Base-by-base conservation (phyloP, 805 yeast species). In the Kazachstania taianensis region DNA sequence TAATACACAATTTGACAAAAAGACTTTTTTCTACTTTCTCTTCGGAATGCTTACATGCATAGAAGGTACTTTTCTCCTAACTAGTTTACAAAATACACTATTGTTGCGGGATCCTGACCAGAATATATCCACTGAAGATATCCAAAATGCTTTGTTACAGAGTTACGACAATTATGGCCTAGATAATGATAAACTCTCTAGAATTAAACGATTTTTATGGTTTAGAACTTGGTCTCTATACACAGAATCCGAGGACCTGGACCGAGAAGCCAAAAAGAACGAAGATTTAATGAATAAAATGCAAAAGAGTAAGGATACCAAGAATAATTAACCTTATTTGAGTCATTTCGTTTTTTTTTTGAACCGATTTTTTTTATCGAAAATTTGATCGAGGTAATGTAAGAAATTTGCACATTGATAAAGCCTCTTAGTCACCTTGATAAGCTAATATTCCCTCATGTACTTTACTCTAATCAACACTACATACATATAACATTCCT, bases 221-320 rank as follows among this genome's bases (percentile, higher is more conserved):
- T 72, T 71, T 47, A 60, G 77, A 45, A 48, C 65, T 0, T 63
- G 52, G 40, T 57, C 61, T 3, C 42, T 57, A 19, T 62, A 57
- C 35, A 41, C 42, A 7, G 26, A 23, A n/a, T 9, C 8, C 12
- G 45, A 50, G 28, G 56, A 55, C 15, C 43, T 63, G 14, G 65
- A 62, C 37, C 37, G 46, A n/a, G 61, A 62, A 35, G 61, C 63
- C 3, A 43, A 38, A 16, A 92, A 80, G 55, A 80, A 87, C 62
- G 96, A 87, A 61, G 71, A 71, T 54, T 65, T 84, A 41, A 69
- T 87, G 43, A 89, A 89, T 50, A 74, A 39, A 14, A 34, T 52
- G 19, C 39, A 41, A 32, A 41, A 37, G 5, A 43, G 43, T 30
- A 19, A 22, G 25, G n/a, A n/a, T n/a, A n/a, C n/a, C n/a, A n/a